Evolutionary conservation across 139 green algal species (phyloP), one percentile per base, ranked within the genome.

Genomic region (Tetradesmus lagerheimii): DNA sequence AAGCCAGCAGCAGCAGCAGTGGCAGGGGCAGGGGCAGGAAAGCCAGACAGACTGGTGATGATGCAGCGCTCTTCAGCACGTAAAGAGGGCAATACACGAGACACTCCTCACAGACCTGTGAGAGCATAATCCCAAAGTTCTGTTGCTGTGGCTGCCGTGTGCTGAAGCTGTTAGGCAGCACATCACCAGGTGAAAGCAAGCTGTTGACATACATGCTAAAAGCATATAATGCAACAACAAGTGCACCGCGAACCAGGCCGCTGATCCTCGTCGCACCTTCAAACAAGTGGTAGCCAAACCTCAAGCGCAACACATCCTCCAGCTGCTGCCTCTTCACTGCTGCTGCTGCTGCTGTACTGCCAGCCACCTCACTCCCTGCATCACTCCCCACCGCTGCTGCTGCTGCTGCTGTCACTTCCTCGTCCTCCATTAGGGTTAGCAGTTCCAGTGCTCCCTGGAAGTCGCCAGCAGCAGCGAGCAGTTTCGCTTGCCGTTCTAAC

Each of bases 201-300:
- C n/a, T n/a, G n/a, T n/a, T n/a, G n/a, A n/a, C n/a, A n/a, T n/a
- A n/a, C n/a, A n/a, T n/a, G n/a, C n/a, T n/a, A n/a, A n/a, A n/a
- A n/a, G n/a, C n/a, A n/a, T n/a, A n/a, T n/a, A n/a, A n/a, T n/a
- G n/a, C n/a, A n/a, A n/a, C n/a, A n/a, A n/a, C n/a, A n/a, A n/a
- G n/a, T n/a, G n/a, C n/a, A n/a, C n/a, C n/a, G n/a, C n/a, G n/a
- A n/a, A n/a, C n/a, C n/a, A n/a, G n/a, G n/a, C n/a, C n/a, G n/a
- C n/a, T n/a, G n/a, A n/a, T n/a, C n/a, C n/a, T n/a, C n/a, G n/a
- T n/a, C n/a, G n/a, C 74, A 71, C 81, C 67, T 74, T 82, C 43
- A 83, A 98, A 98, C 85, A 98, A 93, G 45, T 93, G 87, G 38
- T 94, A 91, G 0, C 93, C 96, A 92, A 97, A 98, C 39, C 92